phyloP scores from a whole-genome alignment of 805 yeast genomes.

The Candida boidinii region DNA sequence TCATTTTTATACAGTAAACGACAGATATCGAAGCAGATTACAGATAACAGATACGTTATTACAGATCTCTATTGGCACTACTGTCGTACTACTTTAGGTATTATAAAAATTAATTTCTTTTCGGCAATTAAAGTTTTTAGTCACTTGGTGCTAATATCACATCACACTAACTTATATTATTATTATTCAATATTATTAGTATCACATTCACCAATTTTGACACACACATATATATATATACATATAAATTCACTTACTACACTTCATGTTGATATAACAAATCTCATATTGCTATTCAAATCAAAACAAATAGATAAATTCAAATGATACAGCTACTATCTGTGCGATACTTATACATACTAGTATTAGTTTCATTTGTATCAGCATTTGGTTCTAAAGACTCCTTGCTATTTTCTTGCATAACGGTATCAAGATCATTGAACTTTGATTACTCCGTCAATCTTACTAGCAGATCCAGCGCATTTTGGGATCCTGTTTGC shows the following conservation, averaged over 20 bases:
- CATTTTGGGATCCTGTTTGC: conserved; percentile 17
- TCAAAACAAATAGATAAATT: background rate
- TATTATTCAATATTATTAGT: too few relatives aligned
- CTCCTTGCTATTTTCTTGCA: conserved; percentile 15
- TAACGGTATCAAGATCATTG: conserved; percentile 7
- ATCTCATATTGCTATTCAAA: background rate
- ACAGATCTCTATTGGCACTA: too few relatives aligned
- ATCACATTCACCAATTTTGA: too few relatives aligned
- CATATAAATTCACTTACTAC: conserved; percentile 11
- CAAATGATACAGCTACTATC: background rate
- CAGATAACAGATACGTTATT: too few relatives aligned
- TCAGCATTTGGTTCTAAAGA: conserved; percentile 4
- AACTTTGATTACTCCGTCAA: conserved; percentile 10
- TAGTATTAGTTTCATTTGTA: background rate
- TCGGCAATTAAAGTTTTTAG: too few relatives aligned
- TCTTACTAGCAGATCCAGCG: conserved; percentile 3
- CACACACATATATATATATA: conserved; percentile 16
- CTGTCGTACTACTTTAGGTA: too few relatives aligned
- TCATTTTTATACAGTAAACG: too few relatives aligned
- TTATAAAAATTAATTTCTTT: too few relatives aligned
- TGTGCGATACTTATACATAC: background rate
- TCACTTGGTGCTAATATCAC: too few relatives aligned
- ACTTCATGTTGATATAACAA: conserved; percentile 9
- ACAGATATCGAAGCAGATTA: too few relatives aligned
- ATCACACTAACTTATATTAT: too few relatives aligned